These are phyloP conservation scores for Talaromyces nanjingensis DNA, from an alignment of 495 filamentous ascomycete species.

Conservation along the genomic window DNA sequence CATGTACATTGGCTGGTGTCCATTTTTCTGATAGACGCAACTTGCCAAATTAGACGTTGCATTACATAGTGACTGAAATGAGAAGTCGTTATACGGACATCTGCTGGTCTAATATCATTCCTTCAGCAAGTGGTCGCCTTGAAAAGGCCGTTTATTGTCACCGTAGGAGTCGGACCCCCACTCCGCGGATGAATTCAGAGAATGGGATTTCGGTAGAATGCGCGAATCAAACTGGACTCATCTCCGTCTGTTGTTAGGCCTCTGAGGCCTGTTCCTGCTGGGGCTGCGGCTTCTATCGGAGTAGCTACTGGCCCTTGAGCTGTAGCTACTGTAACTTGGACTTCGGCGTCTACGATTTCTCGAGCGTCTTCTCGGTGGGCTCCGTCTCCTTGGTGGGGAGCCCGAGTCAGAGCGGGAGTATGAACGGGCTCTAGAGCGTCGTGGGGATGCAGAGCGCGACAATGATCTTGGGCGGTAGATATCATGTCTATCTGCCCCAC, in stretches of 20 bases:
- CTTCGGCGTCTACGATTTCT: constrained; percentile 39
- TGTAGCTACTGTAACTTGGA: constrained; percentile 49
- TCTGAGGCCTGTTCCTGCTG: constrained; percentile 29
- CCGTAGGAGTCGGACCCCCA: not conserved
- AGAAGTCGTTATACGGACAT: not conserved
- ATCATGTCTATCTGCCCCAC: constrained; percentile 41
- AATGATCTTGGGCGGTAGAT: constrained; percentile 41
- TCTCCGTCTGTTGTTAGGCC: not conserved
- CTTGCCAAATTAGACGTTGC: not conserved
- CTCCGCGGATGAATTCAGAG: not conserved
- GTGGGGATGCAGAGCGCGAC: constrained; percentile 39
- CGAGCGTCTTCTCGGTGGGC: constrained; percentile 22
- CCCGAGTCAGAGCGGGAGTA: constrained; percentile 24
- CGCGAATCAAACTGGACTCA: not conserved
- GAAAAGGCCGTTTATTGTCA: not conserved
- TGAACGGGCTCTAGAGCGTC: constrained; percentile 28
- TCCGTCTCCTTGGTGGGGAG: constrained; percentile 27
- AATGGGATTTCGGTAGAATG: not conserved
- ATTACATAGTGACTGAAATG: not conserved
- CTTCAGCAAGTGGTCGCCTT: not conserved
- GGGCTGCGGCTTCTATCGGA: constrained; percentile 39
- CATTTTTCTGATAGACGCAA: constrained; percentile 60
- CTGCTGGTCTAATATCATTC: not conserved
- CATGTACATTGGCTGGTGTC: constrained; percentile 99
- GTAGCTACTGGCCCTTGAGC: constrained; percentile 34